Evolutionary conservation across 805 yeast species (phyloP).

Genomic region (Vanderwaltozyma yarrowii): DNA sequence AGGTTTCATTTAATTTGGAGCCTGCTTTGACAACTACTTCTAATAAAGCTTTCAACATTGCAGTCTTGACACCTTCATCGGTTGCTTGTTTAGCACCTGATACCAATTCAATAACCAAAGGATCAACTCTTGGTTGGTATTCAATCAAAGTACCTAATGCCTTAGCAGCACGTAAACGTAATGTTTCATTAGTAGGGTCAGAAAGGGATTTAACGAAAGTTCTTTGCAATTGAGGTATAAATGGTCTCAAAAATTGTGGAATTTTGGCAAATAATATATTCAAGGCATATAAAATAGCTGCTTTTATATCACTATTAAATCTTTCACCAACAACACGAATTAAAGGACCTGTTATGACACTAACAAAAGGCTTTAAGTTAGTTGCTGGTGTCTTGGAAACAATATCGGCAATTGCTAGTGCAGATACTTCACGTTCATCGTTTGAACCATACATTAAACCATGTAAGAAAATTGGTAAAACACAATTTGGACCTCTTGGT

Average conservation of each 20-base stretch:
- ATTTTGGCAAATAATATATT: conserved; percentile 68
- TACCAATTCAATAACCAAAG: conserved; percentile 75
- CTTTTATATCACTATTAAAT: conserved; percentile 80
- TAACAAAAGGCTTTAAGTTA: conserved; percentile 76
- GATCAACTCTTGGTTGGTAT: conserved; percentile 89
- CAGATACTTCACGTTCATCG: conserved; percentile 77
- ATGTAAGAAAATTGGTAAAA: conserved; percentile 85
- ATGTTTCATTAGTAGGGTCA: conserved; percentile 60
- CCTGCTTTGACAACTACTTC: conserved; percentile 82
- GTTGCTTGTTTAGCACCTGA: conserved; percentile 58
- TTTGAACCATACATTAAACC: conserved; percentile 90
- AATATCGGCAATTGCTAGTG: conserved; percentile 79
- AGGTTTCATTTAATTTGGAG: conserved; percentile 58
- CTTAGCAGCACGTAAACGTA: conserved; percentile 77
- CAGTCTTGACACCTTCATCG: conserved; percentile 66
- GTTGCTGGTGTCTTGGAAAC: conserved; percentile 80
- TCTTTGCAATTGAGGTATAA: conserved; percentile 94
- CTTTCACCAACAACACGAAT: conserved; percentile 98
- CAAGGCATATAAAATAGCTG: conserved; percentile 84
- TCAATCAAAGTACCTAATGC: conserved; percentile 84
- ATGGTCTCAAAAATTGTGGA: conserved; percentile 87
- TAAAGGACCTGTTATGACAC: conserved; percentile 91
- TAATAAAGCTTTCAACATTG: conserved; percentile 75
- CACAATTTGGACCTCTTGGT: conserved; percentile 77
- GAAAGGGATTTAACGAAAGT: conserved; percentile 88